A percentile compares a stretch with the other conserved stretches of the same genome.
Evolutionary conservation across 2,329 filamentous ascomycete species (phyloP).

Genomic region (Penicillium sp.): DNA sequence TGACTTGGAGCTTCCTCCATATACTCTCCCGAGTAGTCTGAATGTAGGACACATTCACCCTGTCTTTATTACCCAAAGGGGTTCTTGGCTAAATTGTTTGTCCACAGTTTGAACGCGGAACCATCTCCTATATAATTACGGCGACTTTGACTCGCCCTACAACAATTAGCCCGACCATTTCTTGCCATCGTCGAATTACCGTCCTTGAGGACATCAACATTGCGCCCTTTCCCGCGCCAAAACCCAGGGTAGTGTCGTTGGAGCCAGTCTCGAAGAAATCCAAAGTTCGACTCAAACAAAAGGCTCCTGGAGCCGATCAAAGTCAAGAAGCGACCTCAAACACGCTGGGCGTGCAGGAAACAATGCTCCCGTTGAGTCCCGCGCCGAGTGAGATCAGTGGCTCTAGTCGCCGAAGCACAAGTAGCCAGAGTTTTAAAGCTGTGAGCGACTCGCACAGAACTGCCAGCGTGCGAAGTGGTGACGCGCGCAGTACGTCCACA

Average conservation of each 20-base stretch:
- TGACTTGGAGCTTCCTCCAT: slow-evolving; percentile 58
- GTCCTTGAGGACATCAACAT: slow-evolving; percentile 83
- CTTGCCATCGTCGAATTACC: slow-evolving; percentile 75
- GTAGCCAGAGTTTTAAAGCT: slow-evolving; percentile 57
- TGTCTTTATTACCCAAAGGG: not conserved
- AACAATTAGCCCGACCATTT: slow-evolving; percentile 73
- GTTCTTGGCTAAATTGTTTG: slow-evolving; percentile 8
- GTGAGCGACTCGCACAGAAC: slow-evolving; percentile 39
- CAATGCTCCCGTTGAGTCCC: slow-evolving; percentile 43
- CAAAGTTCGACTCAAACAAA: slow-evolving; percentile 54
- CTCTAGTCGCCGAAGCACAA: slow-evolving; percentile 65
- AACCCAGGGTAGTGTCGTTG: slow-evolving; percentile 76
- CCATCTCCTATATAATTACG: slow-evolving; percentile 85
- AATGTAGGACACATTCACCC: slow-evolving; percentile 62
- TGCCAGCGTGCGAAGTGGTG: slow-evolving; percentile 42
- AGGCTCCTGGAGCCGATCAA: slow-evolving; percentile 40
- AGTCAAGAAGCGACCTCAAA: slow-evolving; percentile 44
- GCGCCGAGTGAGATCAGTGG: slow-evolving; percentile 65
- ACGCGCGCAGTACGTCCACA: slow-evolving; percentile 47
- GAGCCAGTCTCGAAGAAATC: slow-evolving; percentile 75
- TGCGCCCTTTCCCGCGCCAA: slow-evolving; percentile 67
- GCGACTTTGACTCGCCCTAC: slow-evolving; percentile 86
- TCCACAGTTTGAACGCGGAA: slow-evolving; percentile 83
- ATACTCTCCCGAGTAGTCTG: slow-evolving; percentile 74
- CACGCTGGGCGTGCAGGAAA: slow-evolving; percentile 27